Base-by-base conservation (phyloP, 768 basidiomycete genomes). In the Podaxis sp. region DNA sequence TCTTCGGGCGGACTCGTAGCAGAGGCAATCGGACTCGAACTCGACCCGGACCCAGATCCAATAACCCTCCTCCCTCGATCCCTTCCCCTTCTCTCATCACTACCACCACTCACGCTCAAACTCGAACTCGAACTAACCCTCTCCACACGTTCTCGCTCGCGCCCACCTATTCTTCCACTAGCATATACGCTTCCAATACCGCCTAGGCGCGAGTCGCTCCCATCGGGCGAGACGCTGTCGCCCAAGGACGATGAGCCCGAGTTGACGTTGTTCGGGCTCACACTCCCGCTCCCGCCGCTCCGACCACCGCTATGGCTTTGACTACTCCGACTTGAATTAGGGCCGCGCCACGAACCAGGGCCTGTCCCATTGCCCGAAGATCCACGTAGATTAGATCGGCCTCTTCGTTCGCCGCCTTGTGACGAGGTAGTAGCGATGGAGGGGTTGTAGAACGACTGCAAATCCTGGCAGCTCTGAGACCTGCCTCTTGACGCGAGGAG, bases 261-360 rank as follows among this genome's bases (percentile, higher is more conserved):
- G 84, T 79, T 46, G 85, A 22, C 87, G 77, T 2, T 87, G 86
- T 13, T 87, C 80, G 55, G 75, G 72, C 60, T 72, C 64, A 24
- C 38, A 33, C 52, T 63, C 50, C 29, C 57, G 55, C 58, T 65
- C 9, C 70, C 71, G 57, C 68, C 70, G 65, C 65, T 60, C n/a
- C 27, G 61, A 53, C 54, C 54, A 49, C 41, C 55, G 60, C 66
- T 70, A 57, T 5, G 64, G 19, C 29, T 58, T 55, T 38, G 66
- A 53, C 24, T 55, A 51, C 38, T 67, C 58, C 47, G 65, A 49
- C 33, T 53, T 19, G 56, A 64, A 52, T 56, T 60, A 37, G 43
- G 60, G 63, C 27, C 65, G 54, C 55, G 57, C 27, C 29, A 64
- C 56, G 29, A 65, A 47, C 19, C 61, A 55, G 17, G 65, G 46